These are phyloP conservation scores for Cadophora luteo-olivacea DNA, from an alignment of 2,329 filamentous ascomycete species.

Conservation along the genomic window DNA sequence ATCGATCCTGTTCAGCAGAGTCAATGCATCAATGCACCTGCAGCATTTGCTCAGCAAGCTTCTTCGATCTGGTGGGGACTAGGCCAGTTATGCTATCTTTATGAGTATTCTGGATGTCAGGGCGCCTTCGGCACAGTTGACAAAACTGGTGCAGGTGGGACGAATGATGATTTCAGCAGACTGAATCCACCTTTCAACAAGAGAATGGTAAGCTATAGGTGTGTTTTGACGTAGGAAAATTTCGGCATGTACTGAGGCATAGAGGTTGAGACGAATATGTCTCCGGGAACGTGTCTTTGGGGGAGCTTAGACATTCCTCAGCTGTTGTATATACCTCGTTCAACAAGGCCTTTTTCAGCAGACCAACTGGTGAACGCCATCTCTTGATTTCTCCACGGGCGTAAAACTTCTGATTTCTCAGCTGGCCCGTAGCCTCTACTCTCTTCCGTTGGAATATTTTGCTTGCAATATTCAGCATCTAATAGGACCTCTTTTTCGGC, in stretches of 20 bases:
- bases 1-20: neutral
- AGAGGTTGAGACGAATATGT: neutral
- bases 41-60: neutral
- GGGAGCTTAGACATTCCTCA: too few species aligned
- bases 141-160: neutral
- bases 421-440: too few species aligned
- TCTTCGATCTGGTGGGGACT: neutral
- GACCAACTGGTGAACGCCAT: too few species aligned
- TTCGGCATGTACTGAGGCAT: neutral
- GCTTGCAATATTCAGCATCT: neutral
- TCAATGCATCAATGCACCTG: neutral
- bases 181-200: neutral
- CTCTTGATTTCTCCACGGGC: too few species aligned
- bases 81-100: neutral
- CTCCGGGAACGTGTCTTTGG: too few species aligned
- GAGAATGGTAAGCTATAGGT: neutral
- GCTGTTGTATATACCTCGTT: too few species aligned
- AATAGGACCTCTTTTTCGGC: conserved; percentile 42
- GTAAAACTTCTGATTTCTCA: too few species aligned
- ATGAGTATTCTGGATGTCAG: neutral
- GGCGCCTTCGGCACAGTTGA: neutral
- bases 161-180: neutral
- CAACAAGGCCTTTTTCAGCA: too few species aligned
- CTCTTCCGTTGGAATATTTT: neutral
- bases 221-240: neutral